Evolutionary conservation across 129 eudicot genomes (phyloP), one percentile per base, ranked within the genome.

Genomic region (Tagetes erecta): DNA sequence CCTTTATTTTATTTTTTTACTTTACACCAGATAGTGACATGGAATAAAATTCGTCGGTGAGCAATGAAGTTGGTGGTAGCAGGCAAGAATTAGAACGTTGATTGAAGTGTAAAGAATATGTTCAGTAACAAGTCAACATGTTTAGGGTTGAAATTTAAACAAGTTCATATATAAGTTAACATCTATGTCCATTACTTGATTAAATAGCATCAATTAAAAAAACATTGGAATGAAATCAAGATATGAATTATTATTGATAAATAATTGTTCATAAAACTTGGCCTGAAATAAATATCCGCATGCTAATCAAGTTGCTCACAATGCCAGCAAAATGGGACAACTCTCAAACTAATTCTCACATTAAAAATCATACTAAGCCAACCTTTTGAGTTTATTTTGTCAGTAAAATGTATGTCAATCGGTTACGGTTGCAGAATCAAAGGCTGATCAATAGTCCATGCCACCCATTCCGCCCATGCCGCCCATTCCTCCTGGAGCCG

Each of bases 401-500:
- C 72, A 78, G 72, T 78, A 78, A 63, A 47, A 20, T 69, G 52
- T 77, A 50, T 59, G 65, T 58, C 70, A 68, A 58, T 76, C 55
- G 3, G 55, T 49, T 50, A 13, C 55, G 3, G 55, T 49, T 50
- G 31, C 30, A 5, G 41, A 3, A 75, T 52, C 73, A 76, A 66
- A 9, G 0, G 35, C 44, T 0, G 1, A 1, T 73, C 62, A 91
- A 63, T 76, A 92, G 66, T 77, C 97, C 97, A 90, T 89, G 40
- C 81, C 96, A 47, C 80, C 80, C 80, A 76, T 76, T 30, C 63
- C 63, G 67, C 67, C 97, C 97, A 90, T 89, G 4, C 68, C 96
- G 5, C 92, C 92, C 11, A 89, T 89, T 95, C 88, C 86, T 47
- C 82, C 84, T 12, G 90, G 87, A 9, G 82, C 81, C 62, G 83